Base-by-base conservation (phyloP, 2,329 filamentous ascomycete species). In the Monosporascus cannonballus region DNA sequence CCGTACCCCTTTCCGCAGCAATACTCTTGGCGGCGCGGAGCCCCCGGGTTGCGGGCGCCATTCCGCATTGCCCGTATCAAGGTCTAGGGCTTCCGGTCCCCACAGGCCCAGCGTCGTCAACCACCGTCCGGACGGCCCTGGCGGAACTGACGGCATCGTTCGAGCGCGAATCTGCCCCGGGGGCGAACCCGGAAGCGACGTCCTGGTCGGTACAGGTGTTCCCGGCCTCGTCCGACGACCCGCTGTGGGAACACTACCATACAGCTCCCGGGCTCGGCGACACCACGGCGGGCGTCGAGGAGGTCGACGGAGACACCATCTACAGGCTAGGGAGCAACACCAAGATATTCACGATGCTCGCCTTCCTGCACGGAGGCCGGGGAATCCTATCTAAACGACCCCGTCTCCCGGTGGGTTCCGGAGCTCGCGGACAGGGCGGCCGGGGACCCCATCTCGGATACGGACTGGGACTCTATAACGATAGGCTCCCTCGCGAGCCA, bases 131-230 rank as follows among this genome's bases (percentile, higher is more conserved):
- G 39, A 52, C 61, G 7, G 67, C 64, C 6, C 42, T 70, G 14
- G 58, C 58, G 38, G 65, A 67, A 47, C 55, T 71, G 2, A 69
- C 67, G 2, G 56, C 61, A 4, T 61, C 61, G 0, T 64, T 71
- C 14, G 56, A 56, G 1, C 65, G 64, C 11, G 65, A 65, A 18
- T 44, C 45, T 5, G 61, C 65, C 47, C 55, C 64, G 37, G 57
- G 51, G 0, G 58, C 58, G 8, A 61, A 65, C 22, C 63, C 67
- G 7, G 64, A 69, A 51, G 58, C 54, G n/a, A 70, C 68, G 8
- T 68, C 66, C 46, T 71, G 68, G 62, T 68, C 67, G 42, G 61
- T 71, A 27, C 64, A 70, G 51, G 57, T 71, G 5, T 66, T 66
- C 54, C 59, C 61, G 2, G 57, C 57, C 22, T 9, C 55, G 1